Conservation (phyloP, 768 basidiomycete species). For the Tulasnella sp. region DNA sequence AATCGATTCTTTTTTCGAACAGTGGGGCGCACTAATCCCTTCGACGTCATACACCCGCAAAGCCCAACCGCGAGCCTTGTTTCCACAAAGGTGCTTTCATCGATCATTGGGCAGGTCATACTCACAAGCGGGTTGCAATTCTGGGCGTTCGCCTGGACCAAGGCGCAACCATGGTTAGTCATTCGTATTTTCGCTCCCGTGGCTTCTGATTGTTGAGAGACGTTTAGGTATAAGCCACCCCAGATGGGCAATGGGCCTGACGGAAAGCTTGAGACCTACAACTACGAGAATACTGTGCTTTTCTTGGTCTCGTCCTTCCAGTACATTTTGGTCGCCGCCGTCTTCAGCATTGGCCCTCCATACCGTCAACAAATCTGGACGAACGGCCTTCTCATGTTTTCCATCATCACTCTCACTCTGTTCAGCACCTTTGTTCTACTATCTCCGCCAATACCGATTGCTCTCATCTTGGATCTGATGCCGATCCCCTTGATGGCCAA, state of each 20-base stretch:
- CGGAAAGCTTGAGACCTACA: slow-evolving; percentile 62
- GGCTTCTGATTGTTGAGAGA: slow-evolving; percentile 2
- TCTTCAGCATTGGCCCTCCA: slow-evolving; percentile 96
- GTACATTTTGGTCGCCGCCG: slow-evolving; percentile 91
- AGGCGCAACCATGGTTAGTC: slow-evolving; percentile 68
- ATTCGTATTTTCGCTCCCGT: neutral
- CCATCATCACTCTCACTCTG: slow-evolving; percentile 51
- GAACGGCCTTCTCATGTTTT: slow-evolving; percentile 77
- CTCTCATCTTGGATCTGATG: slow-evolving; percentile 64
- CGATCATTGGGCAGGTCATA: slow-evolving; percentile 85
- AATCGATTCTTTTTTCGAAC: neutral
- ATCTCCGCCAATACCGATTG: slow-evolving; percentile 49
- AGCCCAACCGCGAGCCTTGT: slow-evolving; percentile 92
- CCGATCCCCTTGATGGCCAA: slow-evolving; percentile 58
- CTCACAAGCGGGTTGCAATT: slow-evolving; percentile 75
- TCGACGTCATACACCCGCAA: slow-evolving; percentile 73
- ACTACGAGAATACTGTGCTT: slow-evolving; percentile 85
- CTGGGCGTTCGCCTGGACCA: slow-evolving; percentile 85
- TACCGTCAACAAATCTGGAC: slow-evolving; percentile 93
- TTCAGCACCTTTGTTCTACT: slow-evolving; percentile 76
- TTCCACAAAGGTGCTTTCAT: slow-evolving; percentile 87
- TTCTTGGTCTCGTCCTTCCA: slow-evolving; percentile 97
- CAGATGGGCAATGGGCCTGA: slow-evolving; percentile 43
- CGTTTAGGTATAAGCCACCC: slow-evolving; percentile 66
- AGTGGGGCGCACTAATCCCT: slow-evolving; percentile 96